Base-by-base conservation (phyloP, 2,329 filamentous ascomycete genomes). In the Ceratocystis cubensis region DNA sequence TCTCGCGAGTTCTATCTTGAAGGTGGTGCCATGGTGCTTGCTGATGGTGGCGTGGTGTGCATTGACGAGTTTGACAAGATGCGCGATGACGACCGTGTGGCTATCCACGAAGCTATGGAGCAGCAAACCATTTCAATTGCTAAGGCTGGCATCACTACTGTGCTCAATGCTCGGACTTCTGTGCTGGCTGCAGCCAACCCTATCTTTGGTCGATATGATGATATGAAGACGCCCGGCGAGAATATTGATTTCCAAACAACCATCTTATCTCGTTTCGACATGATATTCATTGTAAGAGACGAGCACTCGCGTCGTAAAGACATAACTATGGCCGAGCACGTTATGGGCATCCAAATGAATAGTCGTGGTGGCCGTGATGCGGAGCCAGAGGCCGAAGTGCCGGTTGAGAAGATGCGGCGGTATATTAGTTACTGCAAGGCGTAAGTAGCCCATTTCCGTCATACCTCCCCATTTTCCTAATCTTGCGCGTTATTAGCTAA, bases 61-160 rank as follows among this genome's bases (percentile, higher is more conserved):
- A 99, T 99, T 71, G 94, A 99, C 74, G 94, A 99, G 77, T 99
- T 99, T 74, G 94, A 99, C 79, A 99, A 99, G 81, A 99, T 99
- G 94, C 84, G 94, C 69, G 94, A 99, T 74, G 94, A 99, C 75
- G 94, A 99, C 72, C 84, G 94, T 71, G 94, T 97, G 5, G 94
- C 94, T 1, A 99, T 99, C 71, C 94, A 99, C 81, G 94, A 99
- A 82, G 94, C 94, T 67, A 99, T 99, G 94, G 94, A 99, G 75
- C 94, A 99, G 78, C 94, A 99, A 76, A 99, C 94, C 0, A 99
- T 99, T 69, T 97, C 94, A 10, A 97, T 99, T 72, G 94, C 94
- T 70, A 97, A 99, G 78, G 94, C 94, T 0, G 94, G 94, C 72
- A 99, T 99, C 73, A 99, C 94, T 0, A 99, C 94, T 0, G 97